Evolutionary conservation across 306 rosid species (phyloP).

Genomic region (Sindora glabra): DNA sequence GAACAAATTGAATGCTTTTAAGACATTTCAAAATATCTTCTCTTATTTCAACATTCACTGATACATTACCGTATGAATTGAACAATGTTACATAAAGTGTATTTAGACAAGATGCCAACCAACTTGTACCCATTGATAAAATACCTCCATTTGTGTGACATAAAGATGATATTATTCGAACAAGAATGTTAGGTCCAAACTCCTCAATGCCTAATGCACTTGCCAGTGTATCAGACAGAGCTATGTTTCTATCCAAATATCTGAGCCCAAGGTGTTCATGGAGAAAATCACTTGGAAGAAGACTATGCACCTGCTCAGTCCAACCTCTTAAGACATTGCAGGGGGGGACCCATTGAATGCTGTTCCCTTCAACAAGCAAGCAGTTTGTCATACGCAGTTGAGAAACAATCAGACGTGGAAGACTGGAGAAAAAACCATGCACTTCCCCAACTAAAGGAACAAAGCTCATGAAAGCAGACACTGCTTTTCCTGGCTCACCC

Average conservation of each 20-base stretch:
- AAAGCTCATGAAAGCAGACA: constrained; percentile 84
- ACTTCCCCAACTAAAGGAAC: constrained; percentile 91
- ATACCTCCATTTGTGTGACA: constrained; percentile 36
- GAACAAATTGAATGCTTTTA: constrained; percentile 51
- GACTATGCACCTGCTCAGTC: constrained; percentile 57
- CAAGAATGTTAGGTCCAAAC: constrained; percentile 68
- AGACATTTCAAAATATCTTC: constrained; percentile 40
- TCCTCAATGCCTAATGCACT: constrained; percentile 77
- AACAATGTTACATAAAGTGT: constrained; percentile 40
- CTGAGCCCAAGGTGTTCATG: constrained; percentile 74
- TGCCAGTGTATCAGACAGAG: constrained; percentile 57
- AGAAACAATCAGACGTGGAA: constrained; percentile 72
- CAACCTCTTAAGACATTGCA: constrained; percentile 88
- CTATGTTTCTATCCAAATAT: constrained; percentile 57
- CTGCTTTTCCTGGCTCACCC: constrained; percentile 72
- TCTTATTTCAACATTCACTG: constrained; percentile 30
- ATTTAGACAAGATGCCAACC: constrained; percentile 70
- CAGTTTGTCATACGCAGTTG: constrained; percentile 67
- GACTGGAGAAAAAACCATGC: constrained; percentile 86
- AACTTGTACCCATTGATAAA: constrained; percentile 50
- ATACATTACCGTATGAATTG: constrained; percentile 33
- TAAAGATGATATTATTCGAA: constrained; percentile 49
- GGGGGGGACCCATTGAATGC: constrained; percentile 70
- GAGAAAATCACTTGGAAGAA: constrained; percentile 65
- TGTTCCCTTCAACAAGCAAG: constrained; percentile 67